Conservation (phyloP, 2,329 filamentous ascomycete genomes). For the Diplodia scrobiculata region DNA sequence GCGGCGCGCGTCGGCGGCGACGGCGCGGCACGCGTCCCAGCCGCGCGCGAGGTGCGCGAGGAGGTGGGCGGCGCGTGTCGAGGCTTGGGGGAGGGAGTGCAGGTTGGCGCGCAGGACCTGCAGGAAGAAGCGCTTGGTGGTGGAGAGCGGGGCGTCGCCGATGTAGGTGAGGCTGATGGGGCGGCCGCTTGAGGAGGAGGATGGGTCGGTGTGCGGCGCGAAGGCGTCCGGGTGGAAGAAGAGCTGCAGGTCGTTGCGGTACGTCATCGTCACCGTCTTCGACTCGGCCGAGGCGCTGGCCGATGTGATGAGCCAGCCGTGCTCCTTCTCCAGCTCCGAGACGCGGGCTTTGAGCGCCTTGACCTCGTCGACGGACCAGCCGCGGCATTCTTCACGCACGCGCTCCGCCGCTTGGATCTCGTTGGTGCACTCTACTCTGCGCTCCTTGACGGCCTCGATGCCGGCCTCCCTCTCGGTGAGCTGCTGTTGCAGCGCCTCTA, state of each 20-base stretch:
- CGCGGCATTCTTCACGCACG: conserved; percentile 81
- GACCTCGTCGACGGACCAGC: conserved; percentile 84
- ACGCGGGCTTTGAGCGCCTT: conserved; percentile 72
- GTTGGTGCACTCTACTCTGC: conserved; percentile 68
- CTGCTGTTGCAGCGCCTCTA: conserved; percentile 68
- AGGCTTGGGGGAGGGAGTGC: conserved; percentile 61
- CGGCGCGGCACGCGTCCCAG: conserved; percentile 66
- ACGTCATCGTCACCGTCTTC: conserved; percentile 68
- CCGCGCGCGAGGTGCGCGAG: conserved; percentile 61
- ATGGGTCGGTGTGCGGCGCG: conserved; percentile 36
- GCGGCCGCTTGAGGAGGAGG: conserved; percentile 48
- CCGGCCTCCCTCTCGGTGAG: conserved; percentile 66
- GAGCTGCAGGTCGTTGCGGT: conserved; percentile 70
- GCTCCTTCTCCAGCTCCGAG: conserved; percentile 63
- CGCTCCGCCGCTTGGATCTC: conserved; percentile 83
- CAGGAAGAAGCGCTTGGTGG: conserved; percentile 74
- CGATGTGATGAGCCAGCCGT: conserved; percentile 71
- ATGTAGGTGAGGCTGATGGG: conserved; percentile 72
- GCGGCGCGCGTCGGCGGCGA: conserved; percentile 63
- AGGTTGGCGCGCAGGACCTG: conserved; percentile 70
- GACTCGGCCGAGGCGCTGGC: conserved; percentile 59
- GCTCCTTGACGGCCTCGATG: conserved; percentile 63
- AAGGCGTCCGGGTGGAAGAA: conserved; percentile 70
- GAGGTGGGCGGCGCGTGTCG: conserved; percentile 60
- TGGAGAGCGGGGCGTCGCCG: conserved; percentile 61